Conservation (phyloP, 2,329 filamentous ascomycete species). For the Capronia coronata region DNA sequence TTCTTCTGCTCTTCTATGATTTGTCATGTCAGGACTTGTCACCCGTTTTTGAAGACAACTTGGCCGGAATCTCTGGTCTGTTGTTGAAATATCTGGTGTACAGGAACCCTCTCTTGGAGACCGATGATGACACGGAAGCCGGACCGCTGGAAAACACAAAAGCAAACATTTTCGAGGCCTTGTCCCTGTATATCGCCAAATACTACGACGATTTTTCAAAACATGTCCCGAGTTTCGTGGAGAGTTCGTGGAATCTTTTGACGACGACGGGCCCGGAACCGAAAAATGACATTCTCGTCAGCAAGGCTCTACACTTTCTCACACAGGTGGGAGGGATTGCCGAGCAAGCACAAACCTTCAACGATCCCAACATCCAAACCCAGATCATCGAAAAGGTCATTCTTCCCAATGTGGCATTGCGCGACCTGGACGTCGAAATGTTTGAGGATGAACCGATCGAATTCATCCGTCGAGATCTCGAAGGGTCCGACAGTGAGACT, state of each 20-base stretch:
- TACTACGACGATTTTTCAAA: constrained; percentile 88
- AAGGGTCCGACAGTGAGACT: constrained; percentile 94
- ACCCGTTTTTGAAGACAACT: constrained; percentile 86
- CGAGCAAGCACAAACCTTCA: constrained; percentile 77
- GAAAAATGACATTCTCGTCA: constrained; percentile 90
- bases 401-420: constrained; percentile 80
- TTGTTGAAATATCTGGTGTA: constrained; percentile 92
- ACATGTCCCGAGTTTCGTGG: constrained; percentile 76
- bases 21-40: constrained; percentile 96
- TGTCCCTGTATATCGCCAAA: constrained; percentile 88
- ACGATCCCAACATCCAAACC: constrained; percentile 67
- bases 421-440: constrained; percentile 88
- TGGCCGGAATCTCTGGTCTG: constrained; percentile 67
- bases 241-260: constrained; percentile 82
- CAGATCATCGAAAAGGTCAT: constrained; percentile 96
- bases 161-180: constrained; percentile 83
- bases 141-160: constrained; percentile 80
- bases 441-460: constrained; percentile 99
- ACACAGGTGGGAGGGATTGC: constrained; percentile 76
- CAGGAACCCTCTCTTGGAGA: constrained; percentile 72
- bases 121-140: constrained; percentile 82
- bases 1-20: constrained; percentile 90
- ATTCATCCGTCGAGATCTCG: constrained; percentile 89
- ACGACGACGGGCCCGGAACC: constrained; percentile 80
- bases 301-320: constrained; percentile 88